Percentiles rank a stretch among this genome's conserved stretches.
Evolutionary conservation across 2,329 filamentous ascomycete genomes (phyloP).

Genomic region (Coniochaeta hoffmannii): DNA sequence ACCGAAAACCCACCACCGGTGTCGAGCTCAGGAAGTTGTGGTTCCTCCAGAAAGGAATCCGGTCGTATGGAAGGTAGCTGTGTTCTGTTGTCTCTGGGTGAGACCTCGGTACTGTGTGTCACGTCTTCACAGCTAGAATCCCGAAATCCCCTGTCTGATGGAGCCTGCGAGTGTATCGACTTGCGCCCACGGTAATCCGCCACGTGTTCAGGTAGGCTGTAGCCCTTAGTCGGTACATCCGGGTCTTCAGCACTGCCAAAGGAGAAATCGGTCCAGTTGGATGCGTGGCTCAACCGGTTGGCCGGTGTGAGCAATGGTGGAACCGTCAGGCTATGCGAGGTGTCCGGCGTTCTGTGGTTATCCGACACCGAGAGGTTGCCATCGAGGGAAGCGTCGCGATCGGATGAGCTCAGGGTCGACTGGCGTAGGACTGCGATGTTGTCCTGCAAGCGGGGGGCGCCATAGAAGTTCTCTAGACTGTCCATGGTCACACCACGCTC

Average conservation of each 20-base stretch:
- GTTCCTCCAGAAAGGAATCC: slow-evolving; percentile 18
- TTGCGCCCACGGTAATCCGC: slow-evolving; percentile 10
- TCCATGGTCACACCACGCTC: slow-evolving; percentile 12
- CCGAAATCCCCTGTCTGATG: slow-evolving; percentile 18
- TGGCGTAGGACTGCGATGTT: slow-evolving; percentile 25
- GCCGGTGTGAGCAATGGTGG: slow-evolving; percentile 34
- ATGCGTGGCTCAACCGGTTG: slow-evolving; percentile 46
- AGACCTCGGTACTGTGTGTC: slow-evolving; percentile 22
- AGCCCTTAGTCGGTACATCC: slow-evolving; percentile 17
- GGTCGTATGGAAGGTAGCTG: slow-evolving; percentile 12
- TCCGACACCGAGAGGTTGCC: slow-evolving; percentile 16
- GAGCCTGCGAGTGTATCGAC: slow-evolving; percentile 13
- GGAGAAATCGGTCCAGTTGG: slow-evolving; percentile 55
- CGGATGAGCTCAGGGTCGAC: slow-evolving; percentile 22
- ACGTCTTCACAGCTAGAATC: slow-evolving; percentile 13
- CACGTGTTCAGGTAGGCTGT: slow-evolving; percentile 9
- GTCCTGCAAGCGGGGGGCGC: slow-evolving; percentile 21
- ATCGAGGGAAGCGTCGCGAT: slow-evolving; percentile 20
- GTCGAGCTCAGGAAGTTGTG: slow-evolving; percentile 43
- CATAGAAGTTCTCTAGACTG: slow-evolving; percentile 23
- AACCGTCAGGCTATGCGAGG: slow-evolving; percentile 37
- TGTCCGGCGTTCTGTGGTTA: slow-evolving; percentile 25
- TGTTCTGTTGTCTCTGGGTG: slow-evolving; percentile 22
- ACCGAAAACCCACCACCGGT: slow-evolving; percentile 42
- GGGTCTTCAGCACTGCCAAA: slow-evolving; percentile 43